A percentile compares a stretch with the other conserved stretches of the same genome.
phyloP scores from a whole-genome alignment of 495 filamentous ascomycete genomes.

The Bacidia rubella region DNA sequence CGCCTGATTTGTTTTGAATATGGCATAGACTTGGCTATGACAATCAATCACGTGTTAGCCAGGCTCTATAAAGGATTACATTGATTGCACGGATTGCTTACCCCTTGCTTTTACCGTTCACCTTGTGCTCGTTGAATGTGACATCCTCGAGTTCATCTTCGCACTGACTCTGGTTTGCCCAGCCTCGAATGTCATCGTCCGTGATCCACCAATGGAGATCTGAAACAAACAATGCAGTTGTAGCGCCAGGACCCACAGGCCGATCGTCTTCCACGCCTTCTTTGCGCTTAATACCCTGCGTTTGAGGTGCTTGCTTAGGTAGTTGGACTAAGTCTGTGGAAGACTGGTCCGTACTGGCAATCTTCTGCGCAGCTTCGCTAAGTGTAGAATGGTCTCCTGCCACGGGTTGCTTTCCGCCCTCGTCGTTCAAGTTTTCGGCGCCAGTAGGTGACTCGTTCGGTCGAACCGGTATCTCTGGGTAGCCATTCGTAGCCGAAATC shows the following conservation, averaged over 20 bases:
- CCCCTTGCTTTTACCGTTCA: conserved; percentile 98
- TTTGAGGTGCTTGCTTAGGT: conserved; percentile 36
- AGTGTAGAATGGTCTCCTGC: conserved; percentile 22
- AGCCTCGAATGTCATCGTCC: conserved; percentile 86
- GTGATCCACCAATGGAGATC: conserved; percentile 95
- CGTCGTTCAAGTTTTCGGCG: conserved; percentile 17
- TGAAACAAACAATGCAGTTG: conserved; percentile 66
- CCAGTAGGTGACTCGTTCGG: conserved; percentile 22
- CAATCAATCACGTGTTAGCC: conserved; percentile 8
- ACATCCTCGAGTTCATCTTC: conserved; percentile 84
- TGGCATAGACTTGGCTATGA: conserved; percentile 74
- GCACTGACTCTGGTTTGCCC: conserved; percentile 59
- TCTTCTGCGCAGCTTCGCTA: conserved; percentile 31
- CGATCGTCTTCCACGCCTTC: conserved; percentile 57
- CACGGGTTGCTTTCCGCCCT: conserved; percentile 21
- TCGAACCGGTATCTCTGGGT: not conserved
- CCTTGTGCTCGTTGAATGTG: conserved; percentile 95
- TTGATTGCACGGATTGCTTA: conserved; percentile 32
- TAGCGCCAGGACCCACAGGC: conserved; percentile 67
- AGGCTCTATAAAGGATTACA: not conserved
- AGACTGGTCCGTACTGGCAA: conserved; percentile 35
- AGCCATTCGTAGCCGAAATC: conserved; percentile 12
- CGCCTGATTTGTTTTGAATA: conserved; percentile 73
- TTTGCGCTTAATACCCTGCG: conserved; percentile 64
- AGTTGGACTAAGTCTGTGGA: conserved; percentile 26